A percentile compares a stretch with the other conserved stretches of the same genome.
phyloP scores from a whole-genome alignment of 345 rosid genomes.

The Abelmoschus esculentus region DNA sequence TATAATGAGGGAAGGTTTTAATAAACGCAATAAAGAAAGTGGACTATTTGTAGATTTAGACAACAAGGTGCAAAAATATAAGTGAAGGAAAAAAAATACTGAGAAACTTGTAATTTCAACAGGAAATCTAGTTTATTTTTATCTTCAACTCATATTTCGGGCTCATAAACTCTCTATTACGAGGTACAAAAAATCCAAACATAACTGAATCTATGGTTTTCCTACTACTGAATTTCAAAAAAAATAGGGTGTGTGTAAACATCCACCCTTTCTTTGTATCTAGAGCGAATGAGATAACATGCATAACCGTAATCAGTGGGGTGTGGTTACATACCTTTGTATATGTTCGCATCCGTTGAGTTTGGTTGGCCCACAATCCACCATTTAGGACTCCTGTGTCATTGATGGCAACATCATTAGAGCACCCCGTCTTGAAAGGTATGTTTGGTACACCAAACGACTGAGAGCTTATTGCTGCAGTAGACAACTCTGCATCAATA shows the following conservation, averaged over 20 bases:
- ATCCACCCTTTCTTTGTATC: neutral
- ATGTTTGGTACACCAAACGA: constrained; percentile 79
- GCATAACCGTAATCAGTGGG: neutral
- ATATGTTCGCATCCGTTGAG: constrained; percentile 86
- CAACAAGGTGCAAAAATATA: too few species aligned
- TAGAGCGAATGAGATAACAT: neutral
- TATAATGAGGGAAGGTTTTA: neutral
- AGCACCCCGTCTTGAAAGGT: constrained; percentile 60
- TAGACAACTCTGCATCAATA: constrained; percentile 78
- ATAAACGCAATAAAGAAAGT: too few species aligned
- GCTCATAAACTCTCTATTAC: neutral
- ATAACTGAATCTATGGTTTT: neutral
- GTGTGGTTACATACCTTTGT: constrained; percentile 59
- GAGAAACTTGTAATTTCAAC: too few species aligned
- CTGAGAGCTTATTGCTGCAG: constrained; percentile 82
- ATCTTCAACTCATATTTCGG: neutral
- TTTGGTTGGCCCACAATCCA: constrained; percentile 74
- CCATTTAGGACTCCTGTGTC: constrained; percentile 69
- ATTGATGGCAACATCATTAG: constrained; percentile 62
- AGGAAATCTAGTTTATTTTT: neutral
- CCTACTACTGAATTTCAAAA: neutral
- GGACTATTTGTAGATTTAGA: too few species aligned
- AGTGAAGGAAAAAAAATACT: too few species aligned
- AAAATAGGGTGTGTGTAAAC: neutral
- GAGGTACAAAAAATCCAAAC: neutral